phyloP scores from a whole-genome alignment of 495 filamentous ascomycete genomes.

The Ascodesmis nigricans region DNA sequence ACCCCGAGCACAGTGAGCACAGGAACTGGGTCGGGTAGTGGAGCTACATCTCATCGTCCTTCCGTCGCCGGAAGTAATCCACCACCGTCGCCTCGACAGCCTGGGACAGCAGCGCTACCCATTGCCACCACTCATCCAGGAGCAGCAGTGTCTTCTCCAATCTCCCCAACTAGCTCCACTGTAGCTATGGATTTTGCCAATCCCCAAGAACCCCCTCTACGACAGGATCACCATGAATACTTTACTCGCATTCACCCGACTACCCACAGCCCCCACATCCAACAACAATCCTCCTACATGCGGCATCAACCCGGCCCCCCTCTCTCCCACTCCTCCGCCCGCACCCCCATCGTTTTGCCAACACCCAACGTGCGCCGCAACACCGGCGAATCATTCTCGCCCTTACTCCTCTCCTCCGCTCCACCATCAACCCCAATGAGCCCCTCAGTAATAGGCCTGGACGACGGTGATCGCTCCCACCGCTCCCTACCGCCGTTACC shows the following conservation, averaged over 20 bases:
- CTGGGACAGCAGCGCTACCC: not conserved
- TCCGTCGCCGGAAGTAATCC: conserved; percentile 1
- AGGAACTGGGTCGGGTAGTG: not conserved
- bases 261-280: conserved; percentile 18
- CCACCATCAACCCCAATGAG: conserved; percentile 12
- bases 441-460: conserved; percentile 8
- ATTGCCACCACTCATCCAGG: not conserved
- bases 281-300: conserved; percentile 20
- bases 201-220: conserved; percentile 13
- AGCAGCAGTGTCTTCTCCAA: conserved; percentile 8
- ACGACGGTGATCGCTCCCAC: conserved; percentile 15
- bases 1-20: not conserved
- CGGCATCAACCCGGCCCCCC: conserved; percentile 17
- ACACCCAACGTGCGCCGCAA: conserved; percentile 11
- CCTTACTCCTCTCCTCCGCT: conserved; percentile 7
- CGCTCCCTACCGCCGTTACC: conserved; percentile 14
- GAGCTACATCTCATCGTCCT: conserved; percentile 4
- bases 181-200: conserved; percentile 15
- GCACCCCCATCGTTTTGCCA: conserved; percentile 12
- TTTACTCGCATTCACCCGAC: conserved; percentile 21
- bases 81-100: not conserved
- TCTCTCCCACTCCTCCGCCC: conserved; percentile 6
- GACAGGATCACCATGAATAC: conserved; percentile 18
- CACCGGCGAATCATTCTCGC: conserved; percentile 1
- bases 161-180: conserved; percentile 14